Evolutionary conservation across 2,329 filamentous ascomycete species (phyloP).

Genomic region (Botrytis sinoallii): DNA sequence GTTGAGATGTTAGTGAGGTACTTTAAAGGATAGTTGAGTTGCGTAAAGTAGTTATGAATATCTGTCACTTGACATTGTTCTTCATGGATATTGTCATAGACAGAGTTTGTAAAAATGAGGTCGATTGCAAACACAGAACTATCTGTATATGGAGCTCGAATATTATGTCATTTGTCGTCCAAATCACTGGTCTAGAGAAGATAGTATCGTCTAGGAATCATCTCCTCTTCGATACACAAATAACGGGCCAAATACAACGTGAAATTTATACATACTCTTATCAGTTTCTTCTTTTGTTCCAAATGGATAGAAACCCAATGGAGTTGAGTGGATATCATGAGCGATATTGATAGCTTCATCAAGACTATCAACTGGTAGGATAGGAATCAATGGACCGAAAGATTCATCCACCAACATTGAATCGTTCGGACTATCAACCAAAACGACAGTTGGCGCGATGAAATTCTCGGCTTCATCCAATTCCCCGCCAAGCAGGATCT

Average conservation of each 20-base stretch:
- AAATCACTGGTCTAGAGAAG: neutral
- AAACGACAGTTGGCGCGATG: constrained; percentile 91
- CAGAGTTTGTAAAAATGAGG: neutral
- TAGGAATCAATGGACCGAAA: constrained; percentile 88
- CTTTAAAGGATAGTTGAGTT: neutral
- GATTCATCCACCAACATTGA: constrained; percentile 78
- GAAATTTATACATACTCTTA: constrained; percentile 52
- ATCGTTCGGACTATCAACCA: constrained; percentile 72
- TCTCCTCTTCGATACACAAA: neutral
- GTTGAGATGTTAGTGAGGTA: constrained; percentile 19
- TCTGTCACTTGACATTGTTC: neutral
- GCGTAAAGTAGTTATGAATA: neutral
- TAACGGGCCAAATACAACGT: too few relatives aligned
- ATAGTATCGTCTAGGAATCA: neutral
- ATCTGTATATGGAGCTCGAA: neutral
- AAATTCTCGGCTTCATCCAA: constrained; percentile 77
- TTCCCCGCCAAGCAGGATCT: constrained; percentile 81
- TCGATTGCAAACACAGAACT: neutral
- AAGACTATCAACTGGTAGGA: constrained; percentile 74
- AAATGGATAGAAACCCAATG: constrained; percentile 81
- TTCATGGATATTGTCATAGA: neutral
- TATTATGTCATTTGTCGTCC: neutral
- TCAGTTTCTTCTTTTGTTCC: constrained; percentile 75
- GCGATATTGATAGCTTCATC: constrained; percentile 82
- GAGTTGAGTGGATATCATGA: constrained; percentile 77